Base-by-base conservation (phyloP, 75 land plant genomes). In the Selaginella tamariscina region DNA sequence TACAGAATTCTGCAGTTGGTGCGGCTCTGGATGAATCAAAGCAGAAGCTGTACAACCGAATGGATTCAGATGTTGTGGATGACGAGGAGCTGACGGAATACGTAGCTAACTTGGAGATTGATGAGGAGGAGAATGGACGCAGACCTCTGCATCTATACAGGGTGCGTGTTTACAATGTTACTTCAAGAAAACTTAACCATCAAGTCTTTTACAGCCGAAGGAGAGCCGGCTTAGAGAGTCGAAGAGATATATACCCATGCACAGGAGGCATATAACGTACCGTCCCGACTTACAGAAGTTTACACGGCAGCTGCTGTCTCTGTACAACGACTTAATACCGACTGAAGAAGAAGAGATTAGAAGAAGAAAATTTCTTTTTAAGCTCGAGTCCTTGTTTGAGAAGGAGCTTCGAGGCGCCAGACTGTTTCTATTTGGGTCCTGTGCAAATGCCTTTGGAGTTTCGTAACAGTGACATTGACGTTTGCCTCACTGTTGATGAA, bases 381-480 rank as follows among this genome's bases (percentile, higher is more conserved):
- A 67, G 23, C 70, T 95, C 63, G 80, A 85, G 63, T 82, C 68
- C 32, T 71, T 95, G 32, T 81, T 95, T 5, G 44, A 39, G 56
- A 75, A 78, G 69, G 88, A 88, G 54, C 89, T 91, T 91, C 88
- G 89, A 23, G 65, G 80, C 13, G 96, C 99, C 44, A 69, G 65
- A 62, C 73, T 95, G 21, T 77, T 72, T 64, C 79, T 95, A 27
- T 95, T 83, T 77, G 99, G 99, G 65, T 95, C 99, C 5, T 90
- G 96, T 87, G 96, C 91, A 8, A 95, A 86, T 77, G 82, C 88
- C 1, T 95, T 95, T 81, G 96, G 84, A 0, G 83, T 95, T 55
- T 84, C n/a, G 92, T 27, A 95, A 87, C 64, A 90, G 99, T 74
- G 99, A 95, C 56, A 86, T 95, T 74, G 99, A 95, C 80, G 77